These are phyloP conservation scores for Onygena corvina DNA, from an alignment of 2,329 filamentous ascomycete genomes.

Conservation along the genomic window DNA sequence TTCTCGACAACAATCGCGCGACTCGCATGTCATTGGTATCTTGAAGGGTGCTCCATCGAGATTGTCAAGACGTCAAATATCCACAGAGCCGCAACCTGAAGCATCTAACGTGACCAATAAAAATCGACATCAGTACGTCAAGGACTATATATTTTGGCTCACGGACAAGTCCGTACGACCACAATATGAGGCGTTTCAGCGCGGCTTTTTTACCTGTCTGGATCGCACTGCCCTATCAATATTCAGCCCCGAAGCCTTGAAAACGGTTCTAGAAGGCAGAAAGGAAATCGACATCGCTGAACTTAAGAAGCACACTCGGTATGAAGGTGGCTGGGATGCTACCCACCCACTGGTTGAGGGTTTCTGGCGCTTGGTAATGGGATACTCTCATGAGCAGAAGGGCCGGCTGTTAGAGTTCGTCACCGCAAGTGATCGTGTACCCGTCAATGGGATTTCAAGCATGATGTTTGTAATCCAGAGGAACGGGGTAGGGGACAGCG, in stretches of 20 bases:
- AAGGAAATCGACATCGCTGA: conserved; percentile 67
- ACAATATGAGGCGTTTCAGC: conserved; percentile 68
- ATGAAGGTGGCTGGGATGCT: conserved; percentile 65
- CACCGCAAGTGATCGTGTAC: conserved; percentile 80
- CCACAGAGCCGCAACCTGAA: conserved; percentile 34
- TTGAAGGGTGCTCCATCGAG: conserved; percentile 21
- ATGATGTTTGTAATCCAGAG: conserved; percentile 74
- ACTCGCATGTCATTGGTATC: conserved; percentile 15
- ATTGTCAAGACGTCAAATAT: conserved; percentile 20
- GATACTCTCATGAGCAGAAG: conserved; percentile 51
- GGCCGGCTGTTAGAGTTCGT: conserved; percentile 80
- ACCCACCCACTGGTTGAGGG: conserved; percentile 57
- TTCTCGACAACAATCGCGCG: conserved; percentile 6
- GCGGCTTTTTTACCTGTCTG: conserved; percentile 67
- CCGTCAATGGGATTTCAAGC: conserved; percentile 71
- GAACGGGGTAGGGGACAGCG: conserved; percentile 52
- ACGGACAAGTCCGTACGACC: conserved; percentile 63
- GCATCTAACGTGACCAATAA: conserved; percentile 65
- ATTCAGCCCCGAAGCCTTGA: conserved; percentile 59
- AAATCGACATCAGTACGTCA: conserved; percentile 67
- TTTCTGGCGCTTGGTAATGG: conserved; percentile 77
- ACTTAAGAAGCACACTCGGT: conserved; percentile 58
- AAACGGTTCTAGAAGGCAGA: conserved; percentile 69
- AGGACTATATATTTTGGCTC: conserved; percentile 74
- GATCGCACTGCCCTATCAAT: conserved; percentile 57